Conservation (phyloP, 768 basidiomycete species). For the Lanmaoa pseudosensibilis region DNA sequence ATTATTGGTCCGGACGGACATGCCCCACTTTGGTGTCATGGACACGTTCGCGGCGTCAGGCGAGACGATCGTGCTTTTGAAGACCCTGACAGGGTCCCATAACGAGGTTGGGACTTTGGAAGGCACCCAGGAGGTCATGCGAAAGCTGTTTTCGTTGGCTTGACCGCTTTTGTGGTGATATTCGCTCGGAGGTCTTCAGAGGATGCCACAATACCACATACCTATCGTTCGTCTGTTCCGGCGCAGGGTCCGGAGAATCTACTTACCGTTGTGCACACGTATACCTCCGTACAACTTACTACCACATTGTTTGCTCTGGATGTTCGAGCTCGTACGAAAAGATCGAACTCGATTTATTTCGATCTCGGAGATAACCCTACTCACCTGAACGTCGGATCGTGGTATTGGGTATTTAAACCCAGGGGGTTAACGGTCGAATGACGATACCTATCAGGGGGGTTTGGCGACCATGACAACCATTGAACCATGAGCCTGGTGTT, state of each 20-base stretch:
- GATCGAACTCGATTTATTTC: neutral
- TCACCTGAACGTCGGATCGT: neutral
- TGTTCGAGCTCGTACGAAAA: neutral
- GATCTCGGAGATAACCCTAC: neutral
- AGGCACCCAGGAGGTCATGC: slow-evolving; percentile 66
- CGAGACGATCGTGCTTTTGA: slow-evolving; percentile 55
- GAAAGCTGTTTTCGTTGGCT: slow-evolving; percentile 27
- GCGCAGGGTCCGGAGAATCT: neutral
- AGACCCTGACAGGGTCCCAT: slow-evolving; percentile 59
- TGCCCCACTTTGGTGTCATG: slow-evolving; percentile 51
- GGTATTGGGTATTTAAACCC: too few relatives aligned
- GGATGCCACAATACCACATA: neutral
- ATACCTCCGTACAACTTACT: neutral
- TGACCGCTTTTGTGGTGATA: neutral
- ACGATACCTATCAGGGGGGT: too few relatives aligned
- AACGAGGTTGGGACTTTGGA: slow-evolving; percentile 58
- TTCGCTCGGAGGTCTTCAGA: neutral
- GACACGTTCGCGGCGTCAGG: slow-evolving; percentile 50
- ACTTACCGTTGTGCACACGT: neutral
- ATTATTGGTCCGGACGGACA: slow-evolving; percentile 44
- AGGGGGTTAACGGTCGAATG: too few relatives aligned
- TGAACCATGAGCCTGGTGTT: too few relatives aligned
- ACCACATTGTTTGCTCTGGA: neutral
- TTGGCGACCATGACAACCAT: too few relatives aligned
- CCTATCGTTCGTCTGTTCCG: neutral